phyloP scores from a whole-genome alignment of 306 rosid genomes.

The Macrotyloma uniflorum region DNA sequence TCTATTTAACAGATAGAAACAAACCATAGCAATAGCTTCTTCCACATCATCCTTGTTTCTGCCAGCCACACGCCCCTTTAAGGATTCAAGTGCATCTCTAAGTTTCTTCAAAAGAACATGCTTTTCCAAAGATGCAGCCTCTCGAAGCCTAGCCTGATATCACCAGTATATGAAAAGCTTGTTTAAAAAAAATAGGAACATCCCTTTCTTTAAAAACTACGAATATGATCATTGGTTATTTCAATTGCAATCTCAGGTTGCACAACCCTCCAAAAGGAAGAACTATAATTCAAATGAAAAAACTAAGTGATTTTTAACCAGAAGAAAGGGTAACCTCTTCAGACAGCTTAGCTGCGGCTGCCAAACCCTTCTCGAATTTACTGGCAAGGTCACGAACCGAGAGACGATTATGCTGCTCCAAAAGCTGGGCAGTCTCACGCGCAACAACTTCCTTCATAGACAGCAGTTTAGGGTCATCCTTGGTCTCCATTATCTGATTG shows the following conservation, averaged over 20 bases:
- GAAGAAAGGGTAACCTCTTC: conserved; percentile 71
- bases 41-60: conserved; percentile 94
- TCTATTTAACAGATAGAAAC: conserved; percentile 14
- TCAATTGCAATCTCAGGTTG: not conserved
- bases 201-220: conserved; percentile 13
- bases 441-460: conserved; percentile 97
- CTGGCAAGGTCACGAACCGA: conserved; percentile 95
- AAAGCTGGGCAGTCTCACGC: conserved; percentile 82
- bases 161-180: conserved; percentile 35
- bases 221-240: not conserved
- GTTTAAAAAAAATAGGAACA: conserved; percentile 29
- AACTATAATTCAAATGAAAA: not conserved
- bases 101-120: conserved; percentile 96
- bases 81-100: conserved; percentile 86
- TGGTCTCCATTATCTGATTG: conserved; percentile 80
- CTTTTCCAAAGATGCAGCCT: conserved; percentile 92
- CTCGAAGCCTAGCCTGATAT: conserved; percentile 88
- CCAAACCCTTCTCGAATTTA: conserved; percentile 96
- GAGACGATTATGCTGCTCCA: conserved; percentile 95
- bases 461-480: conserved; percentile 70
- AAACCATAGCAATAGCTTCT: conserved; percentile 94
- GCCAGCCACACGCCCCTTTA: conserved; percentile 87
- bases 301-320: not conserved
- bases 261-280: not conserved
- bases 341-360: conserved; percentile 95